phyloP scores from a whole-genome alignment of 306 rosid genomes.

The Sphenostylis stenocarpa region DNA sequence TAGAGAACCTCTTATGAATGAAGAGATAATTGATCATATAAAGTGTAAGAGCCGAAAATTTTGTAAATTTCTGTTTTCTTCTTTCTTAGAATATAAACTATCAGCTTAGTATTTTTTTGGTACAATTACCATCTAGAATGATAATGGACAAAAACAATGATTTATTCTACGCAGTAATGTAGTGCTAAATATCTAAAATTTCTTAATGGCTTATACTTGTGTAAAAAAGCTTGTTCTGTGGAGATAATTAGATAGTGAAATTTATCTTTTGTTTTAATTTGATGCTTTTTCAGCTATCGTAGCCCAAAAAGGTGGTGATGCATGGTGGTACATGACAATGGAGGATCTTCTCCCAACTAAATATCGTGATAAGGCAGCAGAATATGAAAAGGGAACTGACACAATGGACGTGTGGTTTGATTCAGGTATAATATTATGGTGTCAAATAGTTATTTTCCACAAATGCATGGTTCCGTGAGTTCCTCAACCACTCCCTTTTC shows the following conservation, averaged over 20 bases:
- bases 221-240: constrained; percentile 21
- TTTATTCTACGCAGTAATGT: constrained; percentile 23
- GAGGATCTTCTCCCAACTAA: constrained; percentile 87
- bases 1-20: constrained; percentile 92
- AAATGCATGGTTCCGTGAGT: background rate
- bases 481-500: constrained; percentile 1
- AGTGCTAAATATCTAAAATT: constrained; percentile 17
- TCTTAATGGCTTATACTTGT: constrained; percentile 24
- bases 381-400: constrained; percentile 95
- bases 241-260: constrained; percentile 14
- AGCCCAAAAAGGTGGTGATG: constrained; percentile 95
- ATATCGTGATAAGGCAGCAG: constrained; percentile 78
- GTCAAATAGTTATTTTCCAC: background rate
- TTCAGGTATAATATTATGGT: constrained; percentile 66
- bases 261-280: constrained; percentile 31
- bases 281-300: constrained; percentile 63
- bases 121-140: background rate
- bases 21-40: constrained; percentile 80
- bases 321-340: constrained; percentile 98
- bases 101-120: background rate
- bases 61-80: constrained; percentile 23
- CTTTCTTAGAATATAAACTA: constrained; percentile 6
- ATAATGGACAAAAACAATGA: background rate
- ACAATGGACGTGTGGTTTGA: constrained; percentile 99
- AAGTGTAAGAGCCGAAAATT: constrained; percentile 56